Evolutionary conservation across 2,329 filamentous ascomycete genomes (phyloP).

Genomic region (Fusarium sp.): DNA sequence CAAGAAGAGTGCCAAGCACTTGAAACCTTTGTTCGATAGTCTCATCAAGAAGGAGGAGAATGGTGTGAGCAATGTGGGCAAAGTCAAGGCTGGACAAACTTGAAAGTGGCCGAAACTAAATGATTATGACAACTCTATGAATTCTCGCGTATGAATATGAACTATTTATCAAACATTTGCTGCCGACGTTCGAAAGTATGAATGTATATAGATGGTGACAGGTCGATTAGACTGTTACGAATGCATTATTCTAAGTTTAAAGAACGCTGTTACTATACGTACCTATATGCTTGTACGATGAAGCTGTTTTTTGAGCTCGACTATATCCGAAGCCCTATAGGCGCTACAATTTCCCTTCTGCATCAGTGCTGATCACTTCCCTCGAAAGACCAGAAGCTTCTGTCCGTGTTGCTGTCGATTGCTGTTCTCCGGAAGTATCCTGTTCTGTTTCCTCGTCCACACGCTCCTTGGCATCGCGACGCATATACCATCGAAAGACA

Average conservation of each 20-base stretch:
- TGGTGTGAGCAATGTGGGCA: conserved; percentile 13
- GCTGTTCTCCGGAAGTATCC: conserved; percentile 2
- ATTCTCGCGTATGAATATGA: conserved; percentile 12
- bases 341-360: conserved; percentile 9
- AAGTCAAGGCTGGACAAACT: conserved; percentile 33
- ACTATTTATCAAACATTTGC: background rate
- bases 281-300: background rate
- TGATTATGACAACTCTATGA: conserved; percentile 11
- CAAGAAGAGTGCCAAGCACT: conserved; percentile 83
- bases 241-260: background rate
- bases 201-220: background rate
- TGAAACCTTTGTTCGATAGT: conserved; percentile 77
- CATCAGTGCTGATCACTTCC: background rate
- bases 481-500: conserved; percentile 61
- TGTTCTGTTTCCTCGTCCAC: conserved; percentile 39
- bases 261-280: background rate
- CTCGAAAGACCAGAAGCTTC: background rate
- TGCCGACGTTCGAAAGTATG: background rate
- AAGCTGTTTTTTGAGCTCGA: background rate
- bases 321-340: background rate
- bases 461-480: conserved; percentile 42
- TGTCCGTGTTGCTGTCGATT: conserved; percentile 4
- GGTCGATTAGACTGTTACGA: background rate
- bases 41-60: conserved; percentile 71
- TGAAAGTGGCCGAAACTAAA: conserved; percentile 7